Base-by-base conservation (phyloP, 495 filamentous ascomycete genomes). In the Ramalina intermedia region DNA sequence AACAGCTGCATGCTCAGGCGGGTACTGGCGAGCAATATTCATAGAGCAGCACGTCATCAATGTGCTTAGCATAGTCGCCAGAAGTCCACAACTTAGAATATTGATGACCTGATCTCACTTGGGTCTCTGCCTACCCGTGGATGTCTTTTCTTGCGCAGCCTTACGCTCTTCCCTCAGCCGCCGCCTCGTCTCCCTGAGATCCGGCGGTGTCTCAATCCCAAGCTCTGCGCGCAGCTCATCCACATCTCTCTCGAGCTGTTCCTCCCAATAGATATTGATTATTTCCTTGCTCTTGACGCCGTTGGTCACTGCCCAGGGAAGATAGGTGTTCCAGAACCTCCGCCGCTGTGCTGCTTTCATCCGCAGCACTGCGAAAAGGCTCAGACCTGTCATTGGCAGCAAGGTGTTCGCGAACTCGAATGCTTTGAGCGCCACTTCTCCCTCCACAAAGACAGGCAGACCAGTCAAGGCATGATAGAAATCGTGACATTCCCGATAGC, bases 201-300 rank as follows among this genome's bases (percentile, higher is more conserved):
- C 90, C 13, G 87, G 87, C 51, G 93, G 93, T 58, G 71, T 78
- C 68, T 96, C 87, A 46, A 96, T 84, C 7, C 84, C 79, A 55
- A 96, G 56, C 63, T 87, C 73, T 13, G 46, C 55, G 55, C 91
- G 71, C 58, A 96, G 56, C 53, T 76, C 84, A 40, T 79, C 74
- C 26, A 95, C 88, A 69, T 90, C 80, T 52, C 78, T 84, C 68
- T 88, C 82, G 58, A 98, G 61, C 62, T 91, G 72, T 72, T 96
- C 89, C 69, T 98, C 91, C 93, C 93, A 98, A 55, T 94, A 98
- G 7, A 98, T 84, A 69, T 95, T 96, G 49, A 98, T 88, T 27
- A 98, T 69, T 63, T 94, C 87, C 57, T 82, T 75, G 47, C 78
- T 74, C 40, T 71, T 57, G 55, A 89, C 43, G 12, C 91, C 91